Evolutionary conservation across 2,329 filamentous ascomycete species (phyloP).

Genomic region (Fusarium sp.): DNA sequence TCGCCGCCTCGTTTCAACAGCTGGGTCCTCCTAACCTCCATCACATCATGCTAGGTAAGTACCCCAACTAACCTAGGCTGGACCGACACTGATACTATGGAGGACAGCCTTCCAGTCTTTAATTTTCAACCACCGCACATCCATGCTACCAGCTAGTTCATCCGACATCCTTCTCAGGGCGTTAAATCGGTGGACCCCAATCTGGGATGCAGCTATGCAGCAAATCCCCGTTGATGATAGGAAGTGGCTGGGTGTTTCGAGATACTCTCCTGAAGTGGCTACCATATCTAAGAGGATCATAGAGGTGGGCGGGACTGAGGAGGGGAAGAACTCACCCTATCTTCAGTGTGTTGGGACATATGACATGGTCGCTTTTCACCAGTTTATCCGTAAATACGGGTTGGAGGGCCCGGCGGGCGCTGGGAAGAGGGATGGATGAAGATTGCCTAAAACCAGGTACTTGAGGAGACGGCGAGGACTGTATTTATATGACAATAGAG

Average conservation of each 20-base stretch:
- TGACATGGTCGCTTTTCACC: constrained; percentile 16
- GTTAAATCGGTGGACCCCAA: constrained; percentile 23
- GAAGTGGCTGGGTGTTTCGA: constrained; percentile 22
- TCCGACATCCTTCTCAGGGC: not conserved
- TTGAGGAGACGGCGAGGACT: rapidly evolving
- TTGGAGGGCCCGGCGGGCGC: not conserved
- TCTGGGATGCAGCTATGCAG: constrained; percentile 8
- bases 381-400: constrained; percentile 6
- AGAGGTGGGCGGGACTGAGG: not conserved
- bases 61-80: rapidly evolving
- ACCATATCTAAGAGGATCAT: constrained; percentile 9
- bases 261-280: constrained; percentile 13
- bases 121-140: constrained; percentile 21
- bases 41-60: not conserved
- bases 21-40: constrained; percentile 7
- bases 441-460: not conserved
- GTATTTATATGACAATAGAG: not conserved
- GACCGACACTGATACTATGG: not conserved
- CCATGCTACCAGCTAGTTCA: not conserved
- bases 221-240: constrained; percentile 1
- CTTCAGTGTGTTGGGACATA: constrained; percentile 6
- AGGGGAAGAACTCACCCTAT: constrained; percentile 5
- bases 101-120: constrained; percentile 9
- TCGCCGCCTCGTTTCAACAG: not conserved
- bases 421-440: too few relatives aligned